Conservation (phyloP, 73 alveolate species). For the Paramecium octaurelia region DNA sequence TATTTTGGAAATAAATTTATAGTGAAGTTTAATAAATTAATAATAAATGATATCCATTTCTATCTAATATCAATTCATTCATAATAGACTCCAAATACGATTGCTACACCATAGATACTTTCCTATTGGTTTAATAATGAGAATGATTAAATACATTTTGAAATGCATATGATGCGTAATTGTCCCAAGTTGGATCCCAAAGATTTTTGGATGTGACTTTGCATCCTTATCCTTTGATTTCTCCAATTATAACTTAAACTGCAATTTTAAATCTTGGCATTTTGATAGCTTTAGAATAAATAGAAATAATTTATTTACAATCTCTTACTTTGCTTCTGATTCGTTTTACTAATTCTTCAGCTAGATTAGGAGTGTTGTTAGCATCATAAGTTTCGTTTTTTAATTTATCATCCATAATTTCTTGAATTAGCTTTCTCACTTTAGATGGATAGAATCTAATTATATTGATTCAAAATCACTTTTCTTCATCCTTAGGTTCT, state of each 20-base stretch:
- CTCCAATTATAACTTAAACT: not conserved
- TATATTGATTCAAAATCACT: not conserved
- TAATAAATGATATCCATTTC: not conserved
- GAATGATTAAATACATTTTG: not conserved
- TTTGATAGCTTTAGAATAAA: not conserved
- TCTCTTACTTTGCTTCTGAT: slow-evolving; percentile 19
- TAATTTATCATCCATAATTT: slow-evolving; percentile 9
- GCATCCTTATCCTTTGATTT: slow-evolving; percentile 37
- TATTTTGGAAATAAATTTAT: too few relatives aligned
- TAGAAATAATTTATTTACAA: not conserved
- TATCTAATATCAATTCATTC: not conserved
- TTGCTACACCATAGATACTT: slow-evolving; percentile 3
- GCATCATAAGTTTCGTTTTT: slow-evolving; percentile 45
- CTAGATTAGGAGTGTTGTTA: slow-evolving; percentile 8
- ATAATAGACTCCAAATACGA: slow-evolving; percentile 47
- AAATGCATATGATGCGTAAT: slow-evolving; percentile 31
- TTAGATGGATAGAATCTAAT: slow-evolving; percentile 40
- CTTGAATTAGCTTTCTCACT: not conserved
- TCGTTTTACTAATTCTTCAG: slow-evolving; percentile 17
- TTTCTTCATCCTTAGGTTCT: slow-evolving; percentile 49
- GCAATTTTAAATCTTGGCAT: slow-evolving; percentile 44
- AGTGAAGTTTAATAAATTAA: not conserved
- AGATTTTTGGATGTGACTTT: slow-evolving; percentile 22
- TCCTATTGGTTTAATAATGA: not conserved
- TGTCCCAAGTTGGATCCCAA: slow-evolving; percentile 54